A percentile compares a stretch with the other conserved stretches of the same genome.
Evolutionary conservation across 1,284 basidiomycete genomes (phyloP).

Genomic region (Ganoderma meredithae): DNA sequence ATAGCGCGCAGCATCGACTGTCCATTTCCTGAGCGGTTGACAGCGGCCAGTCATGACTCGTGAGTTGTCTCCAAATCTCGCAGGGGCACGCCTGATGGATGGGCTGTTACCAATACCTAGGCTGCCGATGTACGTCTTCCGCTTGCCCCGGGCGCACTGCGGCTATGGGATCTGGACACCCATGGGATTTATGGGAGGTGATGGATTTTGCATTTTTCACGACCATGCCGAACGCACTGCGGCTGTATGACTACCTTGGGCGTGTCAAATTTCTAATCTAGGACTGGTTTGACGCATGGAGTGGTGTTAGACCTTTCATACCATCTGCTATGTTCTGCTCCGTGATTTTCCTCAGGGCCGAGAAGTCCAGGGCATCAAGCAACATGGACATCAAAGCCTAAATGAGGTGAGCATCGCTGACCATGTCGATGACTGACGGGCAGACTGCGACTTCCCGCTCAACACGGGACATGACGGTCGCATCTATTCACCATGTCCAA

Average conservation of each 20-base stretch:
- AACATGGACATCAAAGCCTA: background rate
- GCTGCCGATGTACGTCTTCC: background rate
- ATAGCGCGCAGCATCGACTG: background rate
- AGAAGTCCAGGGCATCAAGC: background rate
- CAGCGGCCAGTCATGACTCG: background rate
- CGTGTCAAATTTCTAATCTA: background rate
- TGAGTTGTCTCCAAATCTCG: background rate
- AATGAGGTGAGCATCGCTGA: background rate
- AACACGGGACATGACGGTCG: too few species aligned
- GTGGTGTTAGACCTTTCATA: background rate
- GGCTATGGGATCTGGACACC: background rate
- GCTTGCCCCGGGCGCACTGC: background rate
- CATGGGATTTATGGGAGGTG: background rate
- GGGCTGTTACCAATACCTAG: background rate
- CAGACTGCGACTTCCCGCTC: background rate
- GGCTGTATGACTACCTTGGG: slow-evolving; percentile 4
- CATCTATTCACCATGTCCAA: background rate
- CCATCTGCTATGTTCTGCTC: background rate
- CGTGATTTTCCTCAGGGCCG: background rate
- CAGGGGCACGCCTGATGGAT: background rate
- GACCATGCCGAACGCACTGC: background rate
- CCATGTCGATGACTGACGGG: background rate
- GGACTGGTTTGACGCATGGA: background rate
- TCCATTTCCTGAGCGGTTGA: background rate
- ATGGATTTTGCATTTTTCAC: slow-evolving; percentile 1